Evolutionary conservation across 345 rosid species (phyloP), one percentile per base, ranked within the genome.

Genomic region (Ceriops zippeliana): DNA sequence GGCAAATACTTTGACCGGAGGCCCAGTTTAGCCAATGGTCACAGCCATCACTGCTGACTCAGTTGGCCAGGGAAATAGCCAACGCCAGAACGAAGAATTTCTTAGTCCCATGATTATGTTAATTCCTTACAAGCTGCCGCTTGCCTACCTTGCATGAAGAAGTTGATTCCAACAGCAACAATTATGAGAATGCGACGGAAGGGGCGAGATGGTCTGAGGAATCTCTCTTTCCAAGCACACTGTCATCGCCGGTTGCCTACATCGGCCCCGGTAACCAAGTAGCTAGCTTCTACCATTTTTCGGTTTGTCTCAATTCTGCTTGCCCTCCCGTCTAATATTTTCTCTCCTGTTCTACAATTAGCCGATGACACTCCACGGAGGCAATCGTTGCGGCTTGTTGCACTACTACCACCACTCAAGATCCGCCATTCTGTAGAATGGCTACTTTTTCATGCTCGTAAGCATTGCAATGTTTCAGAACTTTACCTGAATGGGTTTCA

Each of bases 51-150:
- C 35, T 32, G n/a, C 35, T 57, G 76, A 53, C 37, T 73, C 67
- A 70, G 24, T 60, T 65, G 78, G 85, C 95, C 67, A 86, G 19
- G 70, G 57, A 82, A 28, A 82, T 46, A 11, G 87, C 86, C 0
- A 91, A 79, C 13, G 76, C 53, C 49, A 85, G 21, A 26, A 65
- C 81, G 30, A 81, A 82, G 20, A 51, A 27, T 1, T 88, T 82
- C 72, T 86, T 89, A 21, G 84, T 64, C 91, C 95, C 80, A 86
- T 75, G 32, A 83, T 72, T 16, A 89, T 68, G 3, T 80, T 86
- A 1, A 81, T 82, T 0, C 81, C 81, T 15, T 82, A 83, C 68
- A 7, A 85, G 86, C 69, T 79, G 77, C 65, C 27, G 69, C 57
- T 56, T 75, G 51, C 68, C 64, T 20, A 62, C 42, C 89, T 68